Evolutionary conservation across 148 eudicot species (phyloP).

Genomic region (Vaccinium corymbosum): DNA sequence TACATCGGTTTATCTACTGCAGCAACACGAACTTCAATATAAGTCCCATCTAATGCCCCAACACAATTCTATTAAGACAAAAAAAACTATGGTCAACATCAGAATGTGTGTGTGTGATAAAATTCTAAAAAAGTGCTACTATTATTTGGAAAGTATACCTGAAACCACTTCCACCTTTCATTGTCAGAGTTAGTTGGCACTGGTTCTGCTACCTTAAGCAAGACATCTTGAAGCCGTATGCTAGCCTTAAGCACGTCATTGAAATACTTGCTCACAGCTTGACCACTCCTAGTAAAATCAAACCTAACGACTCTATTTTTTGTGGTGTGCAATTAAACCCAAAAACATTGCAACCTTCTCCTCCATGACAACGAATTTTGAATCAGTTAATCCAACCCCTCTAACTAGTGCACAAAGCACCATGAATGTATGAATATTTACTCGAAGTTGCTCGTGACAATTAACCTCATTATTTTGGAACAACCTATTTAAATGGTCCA

Average conservation of each 20-base stretch:
- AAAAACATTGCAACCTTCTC: not conserved
- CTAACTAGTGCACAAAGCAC: not conserved
- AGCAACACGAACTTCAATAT: not conserved
- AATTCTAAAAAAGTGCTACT: not conserved
- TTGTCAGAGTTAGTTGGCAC: not conserved
- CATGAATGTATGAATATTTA: not conserved
- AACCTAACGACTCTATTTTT: not conserved
- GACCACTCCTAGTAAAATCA: not conserved
- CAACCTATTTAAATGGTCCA: not conserved
- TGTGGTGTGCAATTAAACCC: not conserved
- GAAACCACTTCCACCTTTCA: not conserved
- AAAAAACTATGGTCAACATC: not conserved
- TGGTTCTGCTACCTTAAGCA: not conserved
- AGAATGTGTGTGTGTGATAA: not conserved
- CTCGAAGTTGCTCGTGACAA: not conserved
- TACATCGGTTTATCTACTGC: not conserved
- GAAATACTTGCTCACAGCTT: not conserved
- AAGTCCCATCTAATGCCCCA: not conserved
- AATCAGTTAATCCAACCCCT: not conserved
- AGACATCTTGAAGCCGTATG: not conserved
- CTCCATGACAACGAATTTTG: not conserved
- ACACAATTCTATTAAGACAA: not conserved
- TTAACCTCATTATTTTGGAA: not conserved
- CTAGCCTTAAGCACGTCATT: not conserved
- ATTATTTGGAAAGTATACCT: not conserved